These are phyloP conservation scores for Pseudopediastrum boryanum DNA, from an alignment of 139 green algal genomes.

Conservation along the genomic window DNA sequence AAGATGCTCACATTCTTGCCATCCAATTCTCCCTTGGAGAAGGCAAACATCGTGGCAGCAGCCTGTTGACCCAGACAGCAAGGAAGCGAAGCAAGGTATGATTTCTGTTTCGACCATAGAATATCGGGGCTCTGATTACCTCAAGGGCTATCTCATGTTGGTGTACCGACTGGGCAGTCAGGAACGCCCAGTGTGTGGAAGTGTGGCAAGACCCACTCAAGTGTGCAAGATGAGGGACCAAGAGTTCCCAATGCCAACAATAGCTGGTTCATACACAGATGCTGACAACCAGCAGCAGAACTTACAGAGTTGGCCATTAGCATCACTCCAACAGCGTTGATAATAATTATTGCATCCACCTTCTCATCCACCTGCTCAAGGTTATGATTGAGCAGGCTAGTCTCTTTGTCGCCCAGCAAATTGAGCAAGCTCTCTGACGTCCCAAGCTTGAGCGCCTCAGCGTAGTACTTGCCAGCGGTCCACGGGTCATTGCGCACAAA, in stretches of 20 bases:
- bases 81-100: too few species aligned
- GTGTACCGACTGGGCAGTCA: too few species aligned
- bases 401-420: not conserved
- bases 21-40: conserved; percentile 59
- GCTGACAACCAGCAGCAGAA: too few species aligned
- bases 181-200: too few species aligned
- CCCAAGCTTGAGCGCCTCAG: conserved; percentile 12
- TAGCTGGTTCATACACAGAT: too few species aligned
- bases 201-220: too few species aligned
- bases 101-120: too few species aligned
- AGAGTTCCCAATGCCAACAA: too few species aligned
- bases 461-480: conserved; percentile 26
- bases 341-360: conserved; percentile 40
- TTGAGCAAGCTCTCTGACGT: conserved; percentile 17
- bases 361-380: conserved; percentile 19
- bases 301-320: conserved; percentile 39
- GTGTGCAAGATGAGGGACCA: too few species aligned
- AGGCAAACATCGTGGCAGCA: conserved; percentile 23
- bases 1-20: conserved; percentile 60
- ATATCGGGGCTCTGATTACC: too few species aligned
- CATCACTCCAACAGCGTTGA: conserved; percentile 49
- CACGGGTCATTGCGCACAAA: conserved; percentile 49
- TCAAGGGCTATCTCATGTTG: too few species aligned
- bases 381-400: not conserved
- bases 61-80: too few species aligned